These are phyloP conservation scores for Pelomyxa schiedti DNA, from an alignment of 78 protist species.

Conservation along the genomic window DNA sequence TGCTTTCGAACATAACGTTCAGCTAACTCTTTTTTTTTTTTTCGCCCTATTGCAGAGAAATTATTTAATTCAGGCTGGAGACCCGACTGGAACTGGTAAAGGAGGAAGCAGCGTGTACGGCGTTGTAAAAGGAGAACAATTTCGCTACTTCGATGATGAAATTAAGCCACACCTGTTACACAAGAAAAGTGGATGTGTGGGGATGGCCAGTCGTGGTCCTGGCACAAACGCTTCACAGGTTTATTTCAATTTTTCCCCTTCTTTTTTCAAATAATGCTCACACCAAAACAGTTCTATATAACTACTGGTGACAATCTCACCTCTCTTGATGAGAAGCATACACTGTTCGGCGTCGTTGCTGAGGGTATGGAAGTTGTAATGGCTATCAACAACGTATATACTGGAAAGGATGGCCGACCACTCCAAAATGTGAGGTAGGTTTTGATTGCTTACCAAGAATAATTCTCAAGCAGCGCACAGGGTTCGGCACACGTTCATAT, in stretches of 20 bases:
- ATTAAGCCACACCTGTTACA: constrained; percentile 39
- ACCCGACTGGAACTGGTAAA: constrained; percentile 82
- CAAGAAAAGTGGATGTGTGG: constrained; percentile 32
- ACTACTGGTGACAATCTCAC: constrained; percentile 41
- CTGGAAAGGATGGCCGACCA: constrained; percentile 66
- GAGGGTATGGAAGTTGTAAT: constrained; percentile 75
- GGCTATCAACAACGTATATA: constrained; percentile 43
- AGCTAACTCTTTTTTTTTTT: neutral
- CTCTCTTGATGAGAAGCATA: constrained; percentile 77
- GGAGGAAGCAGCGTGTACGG: constrained; percentile 80
- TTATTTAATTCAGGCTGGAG: constrained; percentile 78
- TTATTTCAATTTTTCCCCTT: neutral
- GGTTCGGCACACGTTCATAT: constrained; percentile 77
- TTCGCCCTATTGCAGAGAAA: constrained; percentile 38
- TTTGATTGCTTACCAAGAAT: neutral
- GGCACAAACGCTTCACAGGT: constrained; percentile 45
- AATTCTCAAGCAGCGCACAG: too few relatives aligned
- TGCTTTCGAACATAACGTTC: neutral
- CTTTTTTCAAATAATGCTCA: neutral
- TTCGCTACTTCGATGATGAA: constrained; percentile 73
- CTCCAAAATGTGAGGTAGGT: constrained; percentile 3
- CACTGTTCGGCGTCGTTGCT: constrained; percentile 83
- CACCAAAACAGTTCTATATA: constrained; percentile 61
- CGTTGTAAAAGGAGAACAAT: constrained; percentile 51
- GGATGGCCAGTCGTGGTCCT: constrained; percentile 56